phyloP scores from a whole-genome alignment of 768 basidiomycete genomes.

The Pleurotus giganteus region DNA sequence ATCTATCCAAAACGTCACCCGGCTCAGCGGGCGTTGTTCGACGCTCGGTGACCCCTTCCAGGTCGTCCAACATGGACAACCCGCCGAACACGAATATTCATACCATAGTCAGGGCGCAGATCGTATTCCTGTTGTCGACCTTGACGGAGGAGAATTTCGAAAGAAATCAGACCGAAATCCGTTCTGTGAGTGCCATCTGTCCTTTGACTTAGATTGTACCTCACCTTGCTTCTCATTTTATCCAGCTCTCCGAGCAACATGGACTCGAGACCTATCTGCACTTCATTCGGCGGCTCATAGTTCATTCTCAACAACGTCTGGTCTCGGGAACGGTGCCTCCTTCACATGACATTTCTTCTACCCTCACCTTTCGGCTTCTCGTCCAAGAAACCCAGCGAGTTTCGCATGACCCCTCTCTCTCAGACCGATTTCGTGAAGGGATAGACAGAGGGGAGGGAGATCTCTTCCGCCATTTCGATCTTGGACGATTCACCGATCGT shows the following conservation, averaged over 20 bases:
- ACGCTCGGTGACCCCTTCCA: constrained; percentile 74
- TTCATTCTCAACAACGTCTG: constrained; percentile 77
- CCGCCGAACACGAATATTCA: constrained; percentile 84
- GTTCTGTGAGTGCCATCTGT: constrained; percentile 64
- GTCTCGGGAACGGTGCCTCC: constrained; percentile 56
- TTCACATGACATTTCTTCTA: constrained; percentile 70
- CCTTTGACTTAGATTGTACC: constrained; percentile 11
- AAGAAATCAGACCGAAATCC: constrained; percentile 90
- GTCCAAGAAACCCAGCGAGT: constrained; percentile 88
- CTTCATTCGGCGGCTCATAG: constrained; percentile 94
- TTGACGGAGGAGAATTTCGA: constrained; percentile 97
- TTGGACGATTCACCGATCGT: constrained; percentile 79
- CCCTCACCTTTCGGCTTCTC: constrained; percentile 80
- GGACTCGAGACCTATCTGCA: constrained; percentile 96
- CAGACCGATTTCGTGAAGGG: constrained; percentile 88
- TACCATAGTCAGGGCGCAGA: constrained; percentile 94
- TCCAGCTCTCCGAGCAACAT: constrained; percentile 93
- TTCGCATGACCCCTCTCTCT: constrained; percentile 85
- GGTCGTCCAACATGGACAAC: constrained; percentile 87
- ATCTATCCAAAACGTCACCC: constrained; percentile 66
- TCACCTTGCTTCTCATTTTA: constrained; percentile 15
- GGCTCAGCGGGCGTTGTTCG: constrained; percentile 65
- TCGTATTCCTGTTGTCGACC: constrained; percentile 94
- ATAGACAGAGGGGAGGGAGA: constrained; percentile 88
- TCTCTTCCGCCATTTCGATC: constrained; percentile 79